phyloP scores from a whole-genome alignment of 139 green algal genomes.

The Eudorina sp. region DNA sequence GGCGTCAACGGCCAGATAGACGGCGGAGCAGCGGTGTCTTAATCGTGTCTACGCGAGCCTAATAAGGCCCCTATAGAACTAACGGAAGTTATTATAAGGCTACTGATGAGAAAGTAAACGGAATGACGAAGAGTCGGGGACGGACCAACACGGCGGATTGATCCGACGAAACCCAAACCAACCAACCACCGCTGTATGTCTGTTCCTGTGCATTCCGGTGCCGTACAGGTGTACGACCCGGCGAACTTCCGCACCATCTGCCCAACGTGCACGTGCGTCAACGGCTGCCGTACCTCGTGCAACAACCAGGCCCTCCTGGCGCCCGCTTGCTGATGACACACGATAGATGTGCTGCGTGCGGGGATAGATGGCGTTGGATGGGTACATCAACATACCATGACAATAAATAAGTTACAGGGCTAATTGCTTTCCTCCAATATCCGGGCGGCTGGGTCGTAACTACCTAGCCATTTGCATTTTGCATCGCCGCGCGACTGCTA shows the following conservation, averaged over 20 bases:
- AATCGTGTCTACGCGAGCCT: too few relatives aligned
- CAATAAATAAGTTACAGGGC: neutral
- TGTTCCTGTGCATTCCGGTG: neutral
- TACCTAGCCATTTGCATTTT: too few relatives aligned
- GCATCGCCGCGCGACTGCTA: neutral
- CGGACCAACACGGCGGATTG: too few relatives aligned
- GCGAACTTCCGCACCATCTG: constrained; percentile 18
- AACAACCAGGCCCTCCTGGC: neutral
- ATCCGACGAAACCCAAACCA: too few relatives aligned
- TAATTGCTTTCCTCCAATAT: neutral
- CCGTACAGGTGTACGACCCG: constrained; percentile 28
- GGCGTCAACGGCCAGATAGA: too few relatives aligned
- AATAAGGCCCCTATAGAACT: neutral
- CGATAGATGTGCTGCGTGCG: neutral
- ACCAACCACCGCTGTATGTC: too few relatives aligned
- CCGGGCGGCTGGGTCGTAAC: neutral
- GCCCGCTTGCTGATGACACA: neutral
- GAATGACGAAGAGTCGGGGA: too few relatives aligned
- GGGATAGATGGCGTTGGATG: too few relatives aligned
- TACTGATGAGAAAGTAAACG: neutral
- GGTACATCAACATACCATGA: too few relatives aligned
- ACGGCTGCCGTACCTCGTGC: constrained; percentile 5
- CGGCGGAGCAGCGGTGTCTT: too few relatives aligned
- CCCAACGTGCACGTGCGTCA: constrained; percentile 34
- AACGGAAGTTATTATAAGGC: neutral